Percentiles rank a stretch among this genome's conserved stretches.
Evolutionary conservation across 371 early-diverging fungal species (phyloP).

Genomic region (Choanephora cucurbitarum): DNA sequence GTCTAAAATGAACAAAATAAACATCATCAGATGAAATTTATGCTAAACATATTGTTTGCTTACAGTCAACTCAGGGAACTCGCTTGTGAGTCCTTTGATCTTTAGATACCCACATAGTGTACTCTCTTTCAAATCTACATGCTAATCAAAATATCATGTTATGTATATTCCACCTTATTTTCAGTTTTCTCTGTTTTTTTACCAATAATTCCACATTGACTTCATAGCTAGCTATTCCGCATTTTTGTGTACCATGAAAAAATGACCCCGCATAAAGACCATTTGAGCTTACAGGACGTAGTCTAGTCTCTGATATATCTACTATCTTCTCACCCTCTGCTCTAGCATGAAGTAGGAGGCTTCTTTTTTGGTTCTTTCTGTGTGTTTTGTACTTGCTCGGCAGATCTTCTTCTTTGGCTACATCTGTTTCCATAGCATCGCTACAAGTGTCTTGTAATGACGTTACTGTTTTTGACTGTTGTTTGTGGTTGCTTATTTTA

Average conservation of each 20-base stretch:
- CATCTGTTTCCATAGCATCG: constrained; percentile 14
- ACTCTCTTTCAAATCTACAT: constrained; percentile 69
- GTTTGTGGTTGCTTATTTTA: background rate
- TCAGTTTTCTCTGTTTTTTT: constrained; percentile 5
- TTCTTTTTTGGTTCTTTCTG: constrained; percentile 1
- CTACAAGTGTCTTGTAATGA: background rate
- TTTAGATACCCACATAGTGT: constrained; percentile 73
- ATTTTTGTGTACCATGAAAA: constrained; percentile 69
- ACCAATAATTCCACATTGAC: constrained; percentile 74
- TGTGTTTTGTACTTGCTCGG: background rate
- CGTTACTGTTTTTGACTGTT: background rate
- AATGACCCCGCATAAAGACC: constrained; percentile 58
- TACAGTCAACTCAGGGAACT: constrained; percentile 71
- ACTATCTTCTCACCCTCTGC: constrained; percentile 14
- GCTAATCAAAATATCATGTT: constrained; percentile 36
- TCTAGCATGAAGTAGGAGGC: constrained; percentile 15
- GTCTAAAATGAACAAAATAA: constrained; percentile 38
- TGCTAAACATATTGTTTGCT: background rate
- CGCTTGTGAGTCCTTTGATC: constrained; percentile 75
- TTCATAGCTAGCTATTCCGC: constrained; percentile 64
- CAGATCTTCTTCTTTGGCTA: background rate
- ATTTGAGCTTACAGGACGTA: constrained; percentile 12
- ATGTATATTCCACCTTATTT: background rate
- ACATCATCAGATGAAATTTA: background rate
- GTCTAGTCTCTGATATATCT: constrained; percentile 18